Evolutionary conservation across 1,284 basidiomycete genomes (phyloP).

Genomic region (Coniferiporia weirii): DNA sequence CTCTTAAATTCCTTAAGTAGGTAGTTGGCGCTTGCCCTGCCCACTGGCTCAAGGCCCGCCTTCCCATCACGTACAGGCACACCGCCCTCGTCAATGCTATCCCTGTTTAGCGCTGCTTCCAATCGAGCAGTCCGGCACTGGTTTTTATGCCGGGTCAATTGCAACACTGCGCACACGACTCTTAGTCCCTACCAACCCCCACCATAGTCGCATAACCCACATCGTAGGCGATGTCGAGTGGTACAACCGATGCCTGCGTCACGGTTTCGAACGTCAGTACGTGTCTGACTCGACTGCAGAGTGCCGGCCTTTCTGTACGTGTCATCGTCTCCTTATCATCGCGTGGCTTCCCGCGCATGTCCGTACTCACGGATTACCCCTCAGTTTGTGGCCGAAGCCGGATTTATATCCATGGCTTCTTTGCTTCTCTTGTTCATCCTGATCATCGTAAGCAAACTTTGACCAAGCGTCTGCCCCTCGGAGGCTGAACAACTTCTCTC

Average conservation of each 20-base stretch:
- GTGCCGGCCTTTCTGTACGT: slow-evolving; percentile 27
- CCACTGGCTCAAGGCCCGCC: too few relatives aligned
- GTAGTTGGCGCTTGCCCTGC: too few relatives aligned
- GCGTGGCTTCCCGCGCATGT: not conserved
- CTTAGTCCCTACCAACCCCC: too few relatives aligned
- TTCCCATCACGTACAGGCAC: too few relatives aligned
- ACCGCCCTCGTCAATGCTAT: too few relatives aligned
- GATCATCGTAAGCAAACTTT: slow-evolving; percentile 25
- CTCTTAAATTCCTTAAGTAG: too few relatives aligned
- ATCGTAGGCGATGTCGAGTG: not conserved
- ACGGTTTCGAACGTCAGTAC: not conserved
- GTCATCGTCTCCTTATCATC: slow-evolving; percentile 10
- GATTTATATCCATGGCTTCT: slow-evolving; percentile 27
- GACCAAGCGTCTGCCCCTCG: not conserved
- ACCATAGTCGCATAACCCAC: not conserved
- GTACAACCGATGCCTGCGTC: not conserved
- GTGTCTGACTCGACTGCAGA: slow-evolving; percentile 27
- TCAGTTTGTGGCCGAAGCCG: slow-evolving; percentile 26
- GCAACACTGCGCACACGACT: too few relatives aligned
- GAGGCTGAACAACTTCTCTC: not conserved
- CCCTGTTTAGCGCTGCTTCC: too few relatives aligned
- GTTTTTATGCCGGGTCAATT: too few relatives aligned
- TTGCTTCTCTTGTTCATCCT: slow-evolving; percentile 25
- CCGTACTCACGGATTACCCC: not conserved
- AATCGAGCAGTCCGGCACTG: too few relatives aligned